Evolutionary conservation across 2,329 filamentous ascomycete species (phyloP).

Genomic region (Raffaelea arxii): DNA sequence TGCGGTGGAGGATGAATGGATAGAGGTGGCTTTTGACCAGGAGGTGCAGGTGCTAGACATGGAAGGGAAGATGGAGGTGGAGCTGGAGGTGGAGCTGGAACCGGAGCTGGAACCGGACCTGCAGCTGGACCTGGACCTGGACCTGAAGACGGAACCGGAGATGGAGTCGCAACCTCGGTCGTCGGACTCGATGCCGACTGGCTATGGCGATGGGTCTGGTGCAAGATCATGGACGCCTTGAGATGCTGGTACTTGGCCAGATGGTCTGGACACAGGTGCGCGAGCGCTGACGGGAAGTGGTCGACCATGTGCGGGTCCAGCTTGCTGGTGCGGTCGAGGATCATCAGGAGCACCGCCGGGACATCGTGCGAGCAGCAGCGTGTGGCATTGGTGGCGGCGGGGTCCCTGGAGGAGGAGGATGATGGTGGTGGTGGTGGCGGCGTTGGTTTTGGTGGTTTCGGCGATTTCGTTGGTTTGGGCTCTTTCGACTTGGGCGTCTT

Average conservation of each 20-base stretch:
- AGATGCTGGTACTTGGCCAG: constrained; percentile 4
- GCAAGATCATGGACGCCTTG: not conserved
- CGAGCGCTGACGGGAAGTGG: constrained; percentile 1
- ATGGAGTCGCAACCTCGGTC: not conserved
- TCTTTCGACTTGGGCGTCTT: not conserved
- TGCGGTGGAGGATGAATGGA: not conserved
- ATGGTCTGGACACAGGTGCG: constrained; percentile 6
- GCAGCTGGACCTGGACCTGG: not conserved
- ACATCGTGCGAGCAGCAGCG: constrained; percentile 12
- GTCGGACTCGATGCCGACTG: not conserved
- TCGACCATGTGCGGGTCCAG: constrained; percentile 10
- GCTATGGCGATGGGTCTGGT: not conserved
- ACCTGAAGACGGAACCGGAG: not conserved
- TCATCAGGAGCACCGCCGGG: constrained; percentile 10
- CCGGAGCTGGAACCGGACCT: not conserved
- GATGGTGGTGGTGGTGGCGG: not conserved
- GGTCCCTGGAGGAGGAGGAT: no score
- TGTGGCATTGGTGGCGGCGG: no score
- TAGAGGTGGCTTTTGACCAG: not conserved
- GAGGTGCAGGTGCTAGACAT: not conserved
- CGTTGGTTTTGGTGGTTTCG: not conserved
- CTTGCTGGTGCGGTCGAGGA: constrained; percentile 7
- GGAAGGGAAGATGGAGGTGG: not conserved
- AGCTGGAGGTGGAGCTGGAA: not conserved
- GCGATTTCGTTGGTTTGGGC: not conserved